Conservation (phyloP, 169 alveolate genomes). For the Prorocentrum cordatum region DNA sequence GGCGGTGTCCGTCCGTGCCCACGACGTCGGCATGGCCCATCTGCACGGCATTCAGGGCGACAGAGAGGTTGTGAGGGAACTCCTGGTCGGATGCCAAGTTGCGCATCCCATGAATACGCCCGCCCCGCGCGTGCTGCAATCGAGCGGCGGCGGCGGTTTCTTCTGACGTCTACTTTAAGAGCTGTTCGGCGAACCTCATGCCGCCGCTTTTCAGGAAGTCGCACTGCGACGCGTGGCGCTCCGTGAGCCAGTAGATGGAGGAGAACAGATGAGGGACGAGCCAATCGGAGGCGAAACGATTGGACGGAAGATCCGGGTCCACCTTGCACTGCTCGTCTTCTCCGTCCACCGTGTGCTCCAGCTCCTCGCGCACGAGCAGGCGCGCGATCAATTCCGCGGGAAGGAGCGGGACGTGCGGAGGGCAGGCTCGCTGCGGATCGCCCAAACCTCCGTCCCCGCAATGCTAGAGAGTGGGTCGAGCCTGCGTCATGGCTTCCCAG, state of each 20-base stretch:
- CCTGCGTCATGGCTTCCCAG: no score
- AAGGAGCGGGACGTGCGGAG: neutral
- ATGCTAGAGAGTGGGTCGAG: no score
- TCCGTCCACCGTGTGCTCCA: neutral
- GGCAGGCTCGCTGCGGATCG: neutral
- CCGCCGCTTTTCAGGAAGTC: neutral
- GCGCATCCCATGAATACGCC: neutral
- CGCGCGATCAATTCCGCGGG: neutral
- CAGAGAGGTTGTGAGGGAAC: neutral
- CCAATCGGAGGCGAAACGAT: neutral
- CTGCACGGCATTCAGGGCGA: neutral
- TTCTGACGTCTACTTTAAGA: neutral
- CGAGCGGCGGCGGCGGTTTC: neutral
- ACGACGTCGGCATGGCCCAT: neutral
- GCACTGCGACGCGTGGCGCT: neutral
- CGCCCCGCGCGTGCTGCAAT: neutral
- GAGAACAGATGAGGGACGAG: neutral
- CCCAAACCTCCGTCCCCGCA: no score
- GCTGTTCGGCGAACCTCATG: neutral
- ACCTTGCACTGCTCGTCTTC: neutral
- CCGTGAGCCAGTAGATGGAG: neutral
- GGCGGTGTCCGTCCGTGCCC: neutral
- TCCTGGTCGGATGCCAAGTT: neutral
- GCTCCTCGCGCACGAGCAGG: neutral
- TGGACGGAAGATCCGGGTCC: neutral